Evolutionary conservation across 495 filamentous ascomycete species (phyloP).

Genomic region (Halenospora varia): DNA sequence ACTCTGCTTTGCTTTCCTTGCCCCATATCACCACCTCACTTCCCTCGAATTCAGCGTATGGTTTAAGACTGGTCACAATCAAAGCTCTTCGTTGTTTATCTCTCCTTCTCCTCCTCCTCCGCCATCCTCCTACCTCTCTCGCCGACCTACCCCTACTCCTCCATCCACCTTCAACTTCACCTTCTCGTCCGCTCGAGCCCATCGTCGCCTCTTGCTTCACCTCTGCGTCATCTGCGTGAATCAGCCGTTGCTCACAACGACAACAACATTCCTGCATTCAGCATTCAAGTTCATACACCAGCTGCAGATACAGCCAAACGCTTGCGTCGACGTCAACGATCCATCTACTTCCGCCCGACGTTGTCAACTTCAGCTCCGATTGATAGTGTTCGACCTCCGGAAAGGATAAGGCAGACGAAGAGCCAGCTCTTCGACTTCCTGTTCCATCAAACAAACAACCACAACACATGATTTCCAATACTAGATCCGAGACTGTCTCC

Average conservation of each 20-base stretch:
- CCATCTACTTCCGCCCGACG: not conserved
- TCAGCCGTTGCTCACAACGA: slow-evolving; percentile 12
- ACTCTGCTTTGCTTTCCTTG: slow-evolving; percentile 11
- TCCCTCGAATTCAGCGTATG: slow-evolving; percentile 17
- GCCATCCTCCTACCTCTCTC: slow-evolving; percentile 29
- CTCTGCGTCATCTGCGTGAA: slow-evolving; percentile 16
- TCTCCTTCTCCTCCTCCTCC: slow-evolving; percentile 27
- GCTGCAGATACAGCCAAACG: not conserved
- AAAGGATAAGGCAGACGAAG: slow-evolving; percentile 37
- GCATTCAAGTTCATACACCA: not conserved
- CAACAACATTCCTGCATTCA: slow-evolving; percentile 3
- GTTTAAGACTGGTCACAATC: slow-evolving; percentile 24
- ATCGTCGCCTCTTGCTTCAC: slow-evolving; percentile 3
- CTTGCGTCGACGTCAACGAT: not conserved
- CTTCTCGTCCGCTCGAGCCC: slow-evolving; percentile 15
- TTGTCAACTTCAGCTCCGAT: not conserved
- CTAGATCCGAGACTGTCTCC: slow-evolving; percentile 22
- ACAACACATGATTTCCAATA: slow-evolving; percentile 40
- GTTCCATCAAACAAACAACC: slow-evolving; percentile 30
- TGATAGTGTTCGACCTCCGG: slow-evolving; percentile 3
- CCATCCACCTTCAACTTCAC: slow-evolving; percentile 13
- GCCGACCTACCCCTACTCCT: slow-evolving; percentile 26
- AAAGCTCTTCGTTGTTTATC: slow-evolving; percentile 27
- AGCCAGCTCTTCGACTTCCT: slow-evolving; percentile 44
- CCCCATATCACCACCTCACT: slow-evolving; percentile 2